Conservation (phyloP, 495 filamentous ascomycete species). For the Podospora pseudopauciseta region DNA sequence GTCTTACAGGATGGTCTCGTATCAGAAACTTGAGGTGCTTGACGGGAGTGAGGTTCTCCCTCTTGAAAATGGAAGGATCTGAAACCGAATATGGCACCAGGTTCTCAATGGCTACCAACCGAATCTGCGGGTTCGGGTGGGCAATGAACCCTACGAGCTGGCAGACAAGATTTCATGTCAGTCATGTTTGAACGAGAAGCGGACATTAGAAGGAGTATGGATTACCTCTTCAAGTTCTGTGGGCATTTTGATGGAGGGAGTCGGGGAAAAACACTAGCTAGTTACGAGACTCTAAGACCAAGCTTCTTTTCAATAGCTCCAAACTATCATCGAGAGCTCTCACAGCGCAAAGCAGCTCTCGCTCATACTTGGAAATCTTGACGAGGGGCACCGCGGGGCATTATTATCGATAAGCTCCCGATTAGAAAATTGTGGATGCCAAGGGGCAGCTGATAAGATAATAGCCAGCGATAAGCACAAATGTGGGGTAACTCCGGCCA, state of each 20-base stretch:
- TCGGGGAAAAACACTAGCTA: not conserved
- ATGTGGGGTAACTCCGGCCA: slow-evolving; percentile 7
- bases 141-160: slow-evolving; percentile 91
- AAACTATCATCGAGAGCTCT: not conserved
- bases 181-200: slow-evolving; percentile 1
- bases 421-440: slow-evolving; percentile 3
- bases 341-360: slow-evolving; percentile 2
- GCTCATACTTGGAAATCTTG: not conserved
- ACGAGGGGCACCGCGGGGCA: slow-evolving; percentile 21
- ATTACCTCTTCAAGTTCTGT: slow-evolving; percentile 77
- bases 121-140: slow-evolving; percentile 81
- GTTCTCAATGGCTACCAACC: slow-evolving; percentile 72
- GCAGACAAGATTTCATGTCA: slow-evolving; percentile 18
- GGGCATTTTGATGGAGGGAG: slow-evolving; percentile 52
- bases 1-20: slow-evolving; percentile 69
- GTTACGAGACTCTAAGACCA: not conserved
- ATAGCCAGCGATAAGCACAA: not conserved
- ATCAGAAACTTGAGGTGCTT: slow-evolving; percentile 87
- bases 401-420: slow-evolving; percentile 22
- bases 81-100: slow-evolving; percentile 77
- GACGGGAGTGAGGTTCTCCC: slow-evolving; percentile 69
- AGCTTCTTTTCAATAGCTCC: slow-evolving; percentile 1
- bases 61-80: slow-evolving; percentile 80
- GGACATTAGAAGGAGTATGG: not conserved
- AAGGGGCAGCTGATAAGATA: not conserved